A percentile compares a stretch with the other conserved stretches of the same genome.
Conservation (phyloP, 1,139 yeast species). For the Suhomyces choctaworum region DNA sequence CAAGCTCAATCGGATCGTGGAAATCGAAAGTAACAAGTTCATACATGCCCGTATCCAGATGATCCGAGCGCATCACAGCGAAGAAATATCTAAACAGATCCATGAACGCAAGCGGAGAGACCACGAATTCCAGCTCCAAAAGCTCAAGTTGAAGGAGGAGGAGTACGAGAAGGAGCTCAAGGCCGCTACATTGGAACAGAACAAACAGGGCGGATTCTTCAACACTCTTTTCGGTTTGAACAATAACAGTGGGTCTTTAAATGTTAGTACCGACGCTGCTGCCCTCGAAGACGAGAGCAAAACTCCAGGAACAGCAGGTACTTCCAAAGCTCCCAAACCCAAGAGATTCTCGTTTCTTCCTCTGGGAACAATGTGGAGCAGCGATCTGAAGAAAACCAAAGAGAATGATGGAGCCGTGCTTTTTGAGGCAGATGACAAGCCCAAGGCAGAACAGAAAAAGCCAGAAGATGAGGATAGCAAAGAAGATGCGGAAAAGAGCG, state of each 20-base stretch:
- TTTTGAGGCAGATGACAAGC: slow-evolving; percentile 3
- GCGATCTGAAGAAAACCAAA: slow-evolving; percentile 2
- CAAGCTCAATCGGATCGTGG: slow-evolving; percentile 33
- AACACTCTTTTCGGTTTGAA: slow-evolving; percentile 30
- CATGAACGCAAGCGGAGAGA: slow-evolving; percentile 44
- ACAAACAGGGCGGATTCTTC: slow-evolving; percentile 28
- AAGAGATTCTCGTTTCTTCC: slow-evolving; percentile 16
- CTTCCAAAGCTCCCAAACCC: slow-evolving; percentile 1
- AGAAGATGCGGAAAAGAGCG: too few species aligned
- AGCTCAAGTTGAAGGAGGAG: slow-evolving; percentile 42
- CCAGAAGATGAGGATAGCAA: too few species aligned
- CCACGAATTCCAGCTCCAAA: slow-evolving; percentile 40
- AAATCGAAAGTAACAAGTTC: slow-evolving; percentile 39
- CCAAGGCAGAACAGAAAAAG: too few species aligned
- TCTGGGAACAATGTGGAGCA: slow-evolving; percentile 2
- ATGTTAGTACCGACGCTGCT: slow-evolving; percentile 1
- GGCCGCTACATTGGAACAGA: slow-evolving; percentile 26
- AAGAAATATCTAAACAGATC: slow-evolving; percentile 40
- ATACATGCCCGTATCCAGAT: slow-evolving; percentile 41
- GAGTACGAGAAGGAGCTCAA: slow-evolving; percentile 38
- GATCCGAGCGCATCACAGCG: slow-evolving; percentile 42
- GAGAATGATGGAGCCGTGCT: neutral
- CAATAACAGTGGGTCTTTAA: neutral
- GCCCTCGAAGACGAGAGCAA: neutral
- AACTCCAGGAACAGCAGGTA: neutral